Evolutionary conservation across 164 flowering plant species (phyloP), one percentile per base, ranked within the genome.

Genomic region (Litsea cubeba): DNA sequence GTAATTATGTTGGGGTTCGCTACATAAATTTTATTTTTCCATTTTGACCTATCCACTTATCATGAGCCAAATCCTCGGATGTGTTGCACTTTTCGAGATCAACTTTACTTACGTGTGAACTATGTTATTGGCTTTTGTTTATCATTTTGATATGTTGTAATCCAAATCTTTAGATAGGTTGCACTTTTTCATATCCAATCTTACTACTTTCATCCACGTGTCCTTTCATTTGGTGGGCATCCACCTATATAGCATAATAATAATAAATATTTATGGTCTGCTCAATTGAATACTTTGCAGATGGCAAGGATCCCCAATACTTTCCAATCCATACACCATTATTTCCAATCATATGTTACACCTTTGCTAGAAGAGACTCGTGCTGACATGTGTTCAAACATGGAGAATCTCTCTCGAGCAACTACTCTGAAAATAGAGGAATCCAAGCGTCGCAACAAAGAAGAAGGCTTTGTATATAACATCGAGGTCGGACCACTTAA

Each of bases 321-420:
- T 7, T 90, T 90, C 81, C 71, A 75, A 12, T 84, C 91, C 0
- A 83, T 82, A 12, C 57, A 78, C 12, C 83, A 85, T 1, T 89
- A 90, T 77, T 75, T 87, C 64, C 75, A 79, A 14, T 86, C 91
- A 0, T 90, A 50, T 73, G 51, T 75, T 10, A 78, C 67, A 40
- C 94, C 97, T 46, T 78, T 88, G 60, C 51, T 83, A 25, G 92
- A 88, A 73, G 92, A 88, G 77, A 86, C 87, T 32, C 87, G 90
- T 23, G 79, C 86, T 1, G 84, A 81, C 17, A 15, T 93, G 54
- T 74, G 46, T 32, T 82, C 92, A 2, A 81, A 82, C 62, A 50
- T 93, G 86, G 87, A 91, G 50, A 62, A 50, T 25, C 65, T 89
- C 15, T 64, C 77, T 1, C 28, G 65, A 6, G 87, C 89, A 12